These are phyloP conservation scores for Penicillium silybi DNA, from an alignment of 495 filamentous ascomycete genomes.

Conservation along the genomic window DNA sequence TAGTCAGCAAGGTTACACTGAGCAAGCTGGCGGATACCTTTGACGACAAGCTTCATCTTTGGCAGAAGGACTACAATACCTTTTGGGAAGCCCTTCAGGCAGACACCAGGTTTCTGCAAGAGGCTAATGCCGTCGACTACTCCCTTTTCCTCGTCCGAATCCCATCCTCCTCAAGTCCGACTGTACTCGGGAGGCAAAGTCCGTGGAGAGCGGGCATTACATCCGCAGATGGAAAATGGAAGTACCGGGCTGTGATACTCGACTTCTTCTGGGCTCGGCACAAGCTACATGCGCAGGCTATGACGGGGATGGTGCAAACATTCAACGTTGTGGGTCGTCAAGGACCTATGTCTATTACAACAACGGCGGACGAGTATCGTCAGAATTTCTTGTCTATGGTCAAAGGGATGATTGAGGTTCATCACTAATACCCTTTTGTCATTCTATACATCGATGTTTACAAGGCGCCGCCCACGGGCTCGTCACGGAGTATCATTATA, in stretches of 20 bases:
- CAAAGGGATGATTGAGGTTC: slow-evolving; percentile 48
- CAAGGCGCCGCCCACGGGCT: not conserved
- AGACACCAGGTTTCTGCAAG: slow-evolving; percentile 57
- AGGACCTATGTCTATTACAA: slow-evolving; percentile 69
- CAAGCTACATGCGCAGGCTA: slow-evolving; percentile 54
- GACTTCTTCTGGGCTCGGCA: slow-evolving; percentile 74
- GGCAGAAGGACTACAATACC: slow-evolving; percentile 42
- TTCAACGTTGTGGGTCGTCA: slow-evolving; percentile 56
- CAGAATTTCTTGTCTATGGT: slow-evolving; percentile 63
- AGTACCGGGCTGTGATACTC: slow-evolving; percentile 58
- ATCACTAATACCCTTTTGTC: slow-evolving; percentile 13
- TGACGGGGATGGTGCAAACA: slow-evolving; percentile 57
- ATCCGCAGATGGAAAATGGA: slow-evolving; percentile 57
- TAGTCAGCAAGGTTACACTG: slow-evolving; percentile 57
- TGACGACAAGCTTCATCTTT: slow-evolving; percentile 58
- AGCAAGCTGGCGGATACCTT: slow-evolving; percentile 59
- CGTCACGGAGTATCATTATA: no score
- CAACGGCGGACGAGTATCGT: slow-evolving; percentile 61
- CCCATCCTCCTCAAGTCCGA: slow-evolving; percentile 34
- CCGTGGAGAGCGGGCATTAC: slow-evolving; percentile 55
- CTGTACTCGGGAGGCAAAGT: slow-evolving; percentile 22
- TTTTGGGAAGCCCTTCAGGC: slow-evolving; percentile 47
- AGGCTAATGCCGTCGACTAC: slow-evolving; percentile 64
- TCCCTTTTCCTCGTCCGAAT: slow-evolving; percentile 63
- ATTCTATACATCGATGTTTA: not conserved